Evolutionary conservation across 225 moss, liverwort and hornwort genomes (phyloP).

Genomic region (Pseudoscleropodium purum): DNA sequence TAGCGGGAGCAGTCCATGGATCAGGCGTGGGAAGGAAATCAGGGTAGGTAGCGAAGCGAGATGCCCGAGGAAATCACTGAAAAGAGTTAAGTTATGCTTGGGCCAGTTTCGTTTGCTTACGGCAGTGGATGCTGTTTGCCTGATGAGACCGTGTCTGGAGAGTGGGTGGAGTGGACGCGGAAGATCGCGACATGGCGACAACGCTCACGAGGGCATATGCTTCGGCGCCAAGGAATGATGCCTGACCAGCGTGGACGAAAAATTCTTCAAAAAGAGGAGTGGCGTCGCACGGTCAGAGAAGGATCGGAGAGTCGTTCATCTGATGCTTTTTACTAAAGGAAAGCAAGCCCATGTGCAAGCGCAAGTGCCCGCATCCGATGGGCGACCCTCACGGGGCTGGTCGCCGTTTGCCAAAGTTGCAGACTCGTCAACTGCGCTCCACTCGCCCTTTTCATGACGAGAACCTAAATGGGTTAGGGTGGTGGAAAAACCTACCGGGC

Average conservation of each 20-base stretch:
- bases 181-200: background rate
- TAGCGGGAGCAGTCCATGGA: background rate
- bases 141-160: background rate
- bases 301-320: background rate
- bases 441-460: background rate
- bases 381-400: too few relatives aligned
- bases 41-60: background rate
- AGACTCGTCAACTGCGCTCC: background rate
- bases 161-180: background rate
- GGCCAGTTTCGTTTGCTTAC: background rate
- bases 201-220: constrained; percentile 7
- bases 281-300: background rate
- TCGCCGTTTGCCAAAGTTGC: background rate
- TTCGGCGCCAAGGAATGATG: constrained; percentile 14
- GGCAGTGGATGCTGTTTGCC: background rate
- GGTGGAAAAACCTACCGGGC: background rate
- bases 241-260: background rate
- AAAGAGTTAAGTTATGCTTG: background rate
- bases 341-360: background rate
- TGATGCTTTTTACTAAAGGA: background rate
- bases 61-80: background rate
- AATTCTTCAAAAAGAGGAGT: too few relatives aligned
- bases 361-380: background rate
- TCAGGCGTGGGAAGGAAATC: background rate
- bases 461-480: background rate